phyloP scores from a whole-genome alignment of 192 early-diverging fungal genomes.

The Coemansia sp. region DNA sequence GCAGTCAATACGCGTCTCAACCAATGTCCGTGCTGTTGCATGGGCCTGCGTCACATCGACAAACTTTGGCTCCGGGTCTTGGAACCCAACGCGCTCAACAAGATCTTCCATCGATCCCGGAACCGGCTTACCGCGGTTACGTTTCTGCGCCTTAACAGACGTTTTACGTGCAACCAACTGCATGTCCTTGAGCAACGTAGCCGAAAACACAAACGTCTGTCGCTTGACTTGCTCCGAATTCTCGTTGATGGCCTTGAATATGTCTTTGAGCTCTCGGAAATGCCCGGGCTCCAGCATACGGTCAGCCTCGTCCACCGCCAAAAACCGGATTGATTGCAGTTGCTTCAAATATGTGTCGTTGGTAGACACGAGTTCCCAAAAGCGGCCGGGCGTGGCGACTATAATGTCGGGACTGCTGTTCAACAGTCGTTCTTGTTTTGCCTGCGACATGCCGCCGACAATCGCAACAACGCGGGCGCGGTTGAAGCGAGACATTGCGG shows the following conservation, averaged over 20 bases:
- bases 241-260: conserved; percentile 58
- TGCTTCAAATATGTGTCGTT: conserved; percentile 59
- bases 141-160: conserved; percentile 27
- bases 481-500: conserved; percentile 51
- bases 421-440: conserved; percentile 85
- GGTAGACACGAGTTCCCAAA: conserved; percentile 66
- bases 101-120: conserved; percentile 69
- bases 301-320: conserved; percentile 85
- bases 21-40: conserved; percentile 67
- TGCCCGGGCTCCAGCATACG: conserved; percentile 79
- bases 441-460: conserved; percentile 92
- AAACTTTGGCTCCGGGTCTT: conserved; percentile 68
- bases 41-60: conserved; percentile 71
- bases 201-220: conserved; percentile 94
- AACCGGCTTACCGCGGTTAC: conserved; percentile 18
- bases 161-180: conserved; percentile 31
- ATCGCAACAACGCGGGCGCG: conserved; percentile 66
- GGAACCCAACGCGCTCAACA: conserved; percentile 72
- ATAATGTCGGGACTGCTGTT: conserved; percentile 66
- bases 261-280: conserved; percentile 69
- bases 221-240: conserved; percentile 32
- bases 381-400: conserved; percentile 79
- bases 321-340: conserved; percentile 63
- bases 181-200: conserved; percentile 69
- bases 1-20: conserved; percentile 88